These are phyloP conservation scores for Boehmeria nivea DNA, from an alignment of 306 rosid species.

Conservation along the genomic window DNA sequence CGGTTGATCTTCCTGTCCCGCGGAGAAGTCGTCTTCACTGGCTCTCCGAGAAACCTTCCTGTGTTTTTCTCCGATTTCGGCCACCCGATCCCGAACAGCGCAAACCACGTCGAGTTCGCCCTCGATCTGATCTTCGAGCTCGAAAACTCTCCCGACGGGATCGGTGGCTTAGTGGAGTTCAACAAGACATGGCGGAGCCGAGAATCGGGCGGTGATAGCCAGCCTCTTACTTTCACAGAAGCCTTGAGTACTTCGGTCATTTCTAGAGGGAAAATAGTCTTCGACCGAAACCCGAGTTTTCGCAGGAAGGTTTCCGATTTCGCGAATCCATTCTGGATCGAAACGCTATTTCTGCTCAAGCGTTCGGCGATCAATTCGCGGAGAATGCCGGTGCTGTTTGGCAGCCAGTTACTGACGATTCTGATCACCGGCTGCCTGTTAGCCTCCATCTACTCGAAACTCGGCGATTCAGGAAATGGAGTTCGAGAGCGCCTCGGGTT, in stretches of 20 bases:
- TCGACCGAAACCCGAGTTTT: conserved; percentile 54
- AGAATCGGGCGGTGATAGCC: too few relatives aligned
- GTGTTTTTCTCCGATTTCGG: conserved; percentile 66
- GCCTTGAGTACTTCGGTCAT: conserved; percentile 53
- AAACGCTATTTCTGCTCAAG: conserved; percentile 51
- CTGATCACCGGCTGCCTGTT: conserved; percentile 68
- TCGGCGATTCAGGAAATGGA: conserved; percentile 63
- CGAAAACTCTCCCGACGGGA: conserved; percentile 70
- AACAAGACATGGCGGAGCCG: conserved; percentile 49
- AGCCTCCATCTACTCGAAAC: conserved; percentile 71
- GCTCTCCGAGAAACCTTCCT: conserved; percentile 57
- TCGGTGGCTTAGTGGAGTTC: conserved; percentile 64
- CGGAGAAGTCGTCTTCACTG: conserved; percentile 81
- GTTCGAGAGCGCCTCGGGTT: conserved; percentile 75
- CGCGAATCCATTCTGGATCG: conserved; percentile 69
- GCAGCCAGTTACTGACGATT: conserved; percentile 56
- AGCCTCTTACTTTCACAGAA: conserved; percentile 45
- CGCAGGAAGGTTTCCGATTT: conserved; percentile 46
- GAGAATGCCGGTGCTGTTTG: conserved; percentile 59
- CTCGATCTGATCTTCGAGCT: conserved; percentile 74
- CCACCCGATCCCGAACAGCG: conserved; percentile 71
- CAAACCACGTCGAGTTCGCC: conserved; percentile 77
- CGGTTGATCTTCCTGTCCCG: conserved; percentile 66
- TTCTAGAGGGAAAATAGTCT: conserved; percentile 63
- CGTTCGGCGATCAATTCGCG: conserved; percentile 52